Evolutionary conservation across 2,329 filamentous ascomycete genomes (phyloP).

Genomic region (Colletotrichum lentis): DNA sequence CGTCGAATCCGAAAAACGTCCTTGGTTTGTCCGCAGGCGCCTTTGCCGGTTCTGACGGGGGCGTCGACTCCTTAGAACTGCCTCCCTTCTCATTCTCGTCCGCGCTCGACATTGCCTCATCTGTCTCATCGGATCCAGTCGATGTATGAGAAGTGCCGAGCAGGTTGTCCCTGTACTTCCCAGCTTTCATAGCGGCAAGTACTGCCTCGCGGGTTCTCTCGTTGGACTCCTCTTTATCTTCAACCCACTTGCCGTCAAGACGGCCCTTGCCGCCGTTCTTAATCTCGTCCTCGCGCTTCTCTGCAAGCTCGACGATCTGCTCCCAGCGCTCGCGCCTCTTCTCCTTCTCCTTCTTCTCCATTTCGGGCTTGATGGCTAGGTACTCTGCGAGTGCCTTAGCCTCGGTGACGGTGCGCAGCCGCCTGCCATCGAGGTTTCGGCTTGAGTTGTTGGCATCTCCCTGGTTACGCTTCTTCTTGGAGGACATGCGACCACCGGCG

Average conservation of each 20-base stretch:
- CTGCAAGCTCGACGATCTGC: slow-evolving; percentile 83
- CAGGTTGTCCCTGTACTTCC: slow-evolving; percentile 68
- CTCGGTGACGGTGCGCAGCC: slow-evolving; percentile 90
- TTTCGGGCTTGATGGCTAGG: slow-evolving; percentile 92
- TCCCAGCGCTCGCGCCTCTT: slow-evolving; percentile 85
- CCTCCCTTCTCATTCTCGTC: slow-evolving; percentile 52
- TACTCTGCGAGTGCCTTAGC: slow-evolving; percentile 96
- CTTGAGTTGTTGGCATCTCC: slow-evolving; percentile 89
- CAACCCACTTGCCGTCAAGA: slow-evolving; percentile 91
- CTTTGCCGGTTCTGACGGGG: slow-evolving; percentile 53
- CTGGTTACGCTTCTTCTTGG: slow-evolving; percentile 84
- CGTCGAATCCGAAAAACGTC: slow-evolving; percentile 79
- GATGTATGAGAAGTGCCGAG: slow-evolving; percentile 62
- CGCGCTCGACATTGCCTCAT: slow-evolving; percentile 47
- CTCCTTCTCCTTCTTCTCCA: slow-evolving; percentile 94
- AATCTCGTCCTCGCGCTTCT: slow-evolving; percentile 84
- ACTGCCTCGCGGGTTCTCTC: slow-evolving; percentile 84
- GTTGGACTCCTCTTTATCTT: slow-evolving; percentile 89
- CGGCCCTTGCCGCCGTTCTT: slow-evolving; percentile 74
- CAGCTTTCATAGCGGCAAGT: slow-evolving; percentile 71
- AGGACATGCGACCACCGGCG: slow-evolving; percentile 97
- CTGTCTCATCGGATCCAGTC: slow-evolving; percentile 49
- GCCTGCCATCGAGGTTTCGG: slow-evolving; percentile 89
- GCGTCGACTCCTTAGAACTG: slow-evolving; percentile 60
- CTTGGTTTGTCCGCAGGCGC: slow-evolving; percentile 51